Percentiles rank a stretch among this genome's conserved stretches.
Conservation (phyloP, 2,329 filamentous ascomycete genomes). For the Aspergillus spinulosporus region DNA sequence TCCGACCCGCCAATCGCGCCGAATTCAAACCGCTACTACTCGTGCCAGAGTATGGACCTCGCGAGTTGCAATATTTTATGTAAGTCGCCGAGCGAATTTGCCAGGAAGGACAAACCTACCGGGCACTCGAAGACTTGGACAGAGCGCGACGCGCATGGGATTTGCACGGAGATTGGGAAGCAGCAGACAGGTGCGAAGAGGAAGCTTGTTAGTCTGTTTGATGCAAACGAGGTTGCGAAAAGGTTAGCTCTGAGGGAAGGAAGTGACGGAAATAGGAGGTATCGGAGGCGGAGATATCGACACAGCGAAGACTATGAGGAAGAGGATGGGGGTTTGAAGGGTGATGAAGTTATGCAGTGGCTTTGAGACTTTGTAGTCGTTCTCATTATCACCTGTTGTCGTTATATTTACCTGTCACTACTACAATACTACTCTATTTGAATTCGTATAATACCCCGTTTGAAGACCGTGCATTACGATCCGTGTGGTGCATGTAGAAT, state of each 20-base stretch:
- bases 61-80: background rate
- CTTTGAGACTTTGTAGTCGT: background rate
- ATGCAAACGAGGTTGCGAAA: constrained; percentile 63
- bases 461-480: too few species aligned
- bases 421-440: too few species aligned
- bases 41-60: background rate
- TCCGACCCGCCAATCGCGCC: constrained; percentile 15
- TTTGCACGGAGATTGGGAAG: constrained; percentile 32
- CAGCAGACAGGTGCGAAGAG: constrained; percentile 41
- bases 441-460: too few species aligned
- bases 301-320: background rate
- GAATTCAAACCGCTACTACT: background rate
- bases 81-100: constrained; percentile 12
- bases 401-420: too few species aligned
- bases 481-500: too few species aligned
- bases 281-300: background rate
- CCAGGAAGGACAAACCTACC: background rate
- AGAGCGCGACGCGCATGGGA: constrained; percentile 33
- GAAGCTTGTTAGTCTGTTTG: constrained; percentile 56
- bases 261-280: background rate
- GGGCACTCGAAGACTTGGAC: background rate
- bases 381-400: background rate
- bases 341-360: constrained; percentile 18
- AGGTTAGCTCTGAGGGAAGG: constrained; percentile 39
- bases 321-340: background rate